These are phyloP conservation scores for Trichomonas tenax DNA, from an alignment of 208 protist genomes.

Conservation along the genomic window DNA sequence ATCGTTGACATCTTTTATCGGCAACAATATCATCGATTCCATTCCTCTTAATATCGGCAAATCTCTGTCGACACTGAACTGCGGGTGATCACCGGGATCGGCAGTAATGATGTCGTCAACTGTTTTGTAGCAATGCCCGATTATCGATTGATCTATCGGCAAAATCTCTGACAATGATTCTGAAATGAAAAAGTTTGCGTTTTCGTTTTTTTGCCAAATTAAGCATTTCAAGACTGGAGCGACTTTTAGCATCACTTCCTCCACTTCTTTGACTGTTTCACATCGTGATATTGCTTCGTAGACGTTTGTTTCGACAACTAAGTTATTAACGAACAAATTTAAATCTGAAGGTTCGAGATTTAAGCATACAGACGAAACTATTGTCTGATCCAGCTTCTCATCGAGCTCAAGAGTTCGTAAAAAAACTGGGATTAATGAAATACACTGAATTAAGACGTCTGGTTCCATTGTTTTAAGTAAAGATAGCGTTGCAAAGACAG, in stretches of 20 bases:
- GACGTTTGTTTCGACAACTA: not conserved
- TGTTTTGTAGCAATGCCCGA: not conserved
- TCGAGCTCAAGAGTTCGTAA: not conserved
- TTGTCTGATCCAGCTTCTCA: not conserved
- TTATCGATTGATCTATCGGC: not conserved
- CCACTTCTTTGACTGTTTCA: not conserved
- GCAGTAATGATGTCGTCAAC: not conserved
- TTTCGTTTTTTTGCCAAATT: not conserved
- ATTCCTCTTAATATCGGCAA: not conserved
- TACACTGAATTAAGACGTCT: not conserved
- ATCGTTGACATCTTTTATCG: not conserved
- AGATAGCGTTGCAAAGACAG: too few species aligned
- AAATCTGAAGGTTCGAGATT: not conserved
- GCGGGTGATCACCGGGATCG: not conserved
- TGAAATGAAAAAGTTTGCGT: not conserved
- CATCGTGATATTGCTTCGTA: not conserved
- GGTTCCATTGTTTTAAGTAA: not conserved
- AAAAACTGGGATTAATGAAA: not conserved
- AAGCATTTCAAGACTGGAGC: not conserved
- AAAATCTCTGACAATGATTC: not conserved
- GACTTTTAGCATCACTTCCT: not conserved
- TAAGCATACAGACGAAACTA: not conserved
- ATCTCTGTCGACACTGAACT: not conserved
- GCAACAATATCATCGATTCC: not conserved
- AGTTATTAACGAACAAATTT: not conserved